Percentiles rank a stretch among this genome's conserved stretches.
Evolutionary conservation across 441 rosid genomes (phyloP).

Genomic region (Melastoma candidum): DNA sequence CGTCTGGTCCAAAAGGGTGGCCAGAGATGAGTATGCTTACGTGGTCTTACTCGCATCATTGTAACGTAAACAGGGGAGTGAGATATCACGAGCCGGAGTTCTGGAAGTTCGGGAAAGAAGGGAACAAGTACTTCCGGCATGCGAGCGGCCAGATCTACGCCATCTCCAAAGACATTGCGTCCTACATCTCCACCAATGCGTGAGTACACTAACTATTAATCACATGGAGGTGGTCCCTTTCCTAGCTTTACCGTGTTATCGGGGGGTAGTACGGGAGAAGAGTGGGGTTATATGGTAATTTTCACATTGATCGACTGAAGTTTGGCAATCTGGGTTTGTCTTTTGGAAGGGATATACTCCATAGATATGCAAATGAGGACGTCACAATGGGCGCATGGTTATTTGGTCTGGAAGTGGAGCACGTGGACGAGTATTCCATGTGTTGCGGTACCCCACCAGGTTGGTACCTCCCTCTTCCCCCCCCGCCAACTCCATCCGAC

Average conservation of each 20-base stretch:
- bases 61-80: constrained; percentile 32
- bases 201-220: constrained; percentile 19
- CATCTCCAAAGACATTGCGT: constrained; percentile 77
- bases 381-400: constrained; percentile 81
- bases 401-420: constrained; percentile 76
- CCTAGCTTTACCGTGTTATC: too few relatives aligned
- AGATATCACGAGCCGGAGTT: constrained; percentile 82
- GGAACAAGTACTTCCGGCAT: constrained; percentile 78
- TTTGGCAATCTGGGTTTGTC: not conserved
- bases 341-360: constrained; percentile 50
- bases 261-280: too few relatives aligned
- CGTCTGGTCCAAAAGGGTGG: too few relatives aligned
- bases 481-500: too few relatives aligned
- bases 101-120: constrained; percentile 87
- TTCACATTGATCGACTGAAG: too few relatives aligned
- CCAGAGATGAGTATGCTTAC: not conserved
- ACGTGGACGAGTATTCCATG: constrained; percentile 68
- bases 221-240: too few relatives aligned
- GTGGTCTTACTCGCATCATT: too few relatives aligned
- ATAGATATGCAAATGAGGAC: constrained; percentile 85
- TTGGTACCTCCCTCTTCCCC: not conserved
- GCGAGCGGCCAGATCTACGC: constrained; percentile 84
- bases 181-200: constrained; percentile 64
- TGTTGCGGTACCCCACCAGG: constrained; percentile 89
- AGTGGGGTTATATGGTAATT: too few relatives aligned